Base-by-base conservation (phyloP, 208 protist species). In the Herpetomonas samuelpessoai region DNA sequence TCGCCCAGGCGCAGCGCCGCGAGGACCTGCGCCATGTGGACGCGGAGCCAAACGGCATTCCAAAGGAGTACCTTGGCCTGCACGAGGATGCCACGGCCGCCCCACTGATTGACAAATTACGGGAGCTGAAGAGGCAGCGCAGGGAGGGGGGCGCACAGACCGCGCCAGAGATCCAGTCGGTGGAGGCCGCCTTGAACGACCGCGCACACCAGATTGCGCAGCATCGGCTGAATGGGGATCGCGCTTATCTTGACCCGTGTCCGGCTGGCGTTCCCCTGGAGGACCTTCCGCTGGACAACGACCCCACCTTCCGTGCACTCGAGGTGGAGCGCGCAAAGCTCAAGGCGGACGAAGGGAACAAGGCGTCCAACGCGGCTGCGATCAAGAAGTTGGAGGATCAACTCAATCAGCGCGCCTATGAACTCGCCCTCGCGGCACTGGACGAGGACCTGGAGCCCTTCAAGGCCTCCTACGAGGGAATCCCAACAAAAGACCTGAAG, bases 341-440 rank as follows among this genome's bases (percentile, higher is more conserved):
- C 28, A 86, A 80, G 65, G 53, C 62, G 30, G 68, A 27, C 14
- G 62, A 6, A 41, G 35, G 9, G 14, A 61, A 82, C 25, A 70
- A 71, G 27, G 66, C 62, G 2, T 61, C 46, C 44, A 74, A 79
- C 52, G 77, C 66, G 24, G 19, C 49, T 25, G 65, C 64, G 38
- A 80, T 91, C 21, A 66, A 57, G 16, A 66, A 44, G 16, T 75
- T 76, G 24, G 73, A 78, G 60, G 67, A 66, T 24, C 22, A 75
- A 47, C 58, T 73, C 44, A 92, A 91, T 54, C 80, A 89, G 26
- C 88, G 84, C 22, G 82, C 74, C 12, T 73, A 71, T 46, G 60
- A 88, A 46, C 74, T 94, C 14, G 81, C 81, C 9, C 57, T 70
- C 28, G 52, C 60, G 39, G 71, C 81, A 27, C 86, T 82, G 72